Base-by-base conservation (phyloP, 2,329 filamentous ascomycete species). In the Geosmithia putterillii region DNA sequence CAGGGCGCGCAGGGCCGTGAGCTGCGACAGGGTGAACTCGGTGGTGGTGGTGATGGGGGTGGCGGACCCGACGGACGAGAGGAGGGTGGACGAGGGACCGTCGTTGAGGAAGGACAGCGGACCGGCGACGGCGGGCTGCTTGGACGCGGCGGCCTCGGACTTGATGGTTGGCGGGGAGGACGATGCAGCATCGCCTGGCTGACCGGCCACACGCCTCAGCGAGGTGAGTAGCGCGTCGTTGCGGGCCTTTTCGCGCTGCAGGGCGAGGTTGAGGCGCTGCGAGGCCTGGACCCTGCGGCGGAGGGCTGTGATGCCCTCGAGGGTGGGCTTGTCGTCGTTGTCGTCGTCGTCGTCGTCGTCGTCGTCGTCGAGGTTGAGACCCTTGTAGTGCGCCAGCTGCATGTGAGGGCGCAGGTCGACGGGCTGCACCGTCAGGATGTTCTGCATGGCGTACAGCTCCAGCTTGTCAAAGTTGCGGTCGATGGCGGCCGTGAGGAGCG, bases 381-480 rank as follows among this genome's bases (percentile, higher is more conserved):
- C 86, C 59, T 88, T 79, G 65, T 98, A 95, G 69, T 96, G 90
- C 40, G 76, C 76, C 49, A 98, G 67, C 43, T 83, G 71, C 50
- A 96, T 81, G 78, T 84, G 95, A 45, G 77, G 74, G 6, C 38
- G 18, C 53, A 84, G 69, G 48, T 90, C 84, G 22, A 81, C 76
- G 41, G 76, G 76, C 32, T 60, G 59, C 35, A 90, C 77, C 36
- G 76, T 81, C 49, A 92, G 64, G 52, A 89, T 84, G 57, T 95
- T 95, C 50, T 87, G 73, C 68, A 98, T 71, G 42, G 87, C 82
- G 65, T 90, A 95, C 45, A 98, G 84, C 67, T 92, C 86, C 54
- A 90, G 83, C 49, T 83, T 80, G 66, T 92, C 86, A 57, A 90
- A 90, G 51, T 86, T 85, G 61, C 82, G 84, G 63, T 92, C 86